A percentile compares a stretch with the other conserved stretches of the same genome.
These are phyloP conservation scores for Tulasnella sp. DNA, from an alignment of 768 basidiomycete genomes.

Conservation along the genomic window DNA sequence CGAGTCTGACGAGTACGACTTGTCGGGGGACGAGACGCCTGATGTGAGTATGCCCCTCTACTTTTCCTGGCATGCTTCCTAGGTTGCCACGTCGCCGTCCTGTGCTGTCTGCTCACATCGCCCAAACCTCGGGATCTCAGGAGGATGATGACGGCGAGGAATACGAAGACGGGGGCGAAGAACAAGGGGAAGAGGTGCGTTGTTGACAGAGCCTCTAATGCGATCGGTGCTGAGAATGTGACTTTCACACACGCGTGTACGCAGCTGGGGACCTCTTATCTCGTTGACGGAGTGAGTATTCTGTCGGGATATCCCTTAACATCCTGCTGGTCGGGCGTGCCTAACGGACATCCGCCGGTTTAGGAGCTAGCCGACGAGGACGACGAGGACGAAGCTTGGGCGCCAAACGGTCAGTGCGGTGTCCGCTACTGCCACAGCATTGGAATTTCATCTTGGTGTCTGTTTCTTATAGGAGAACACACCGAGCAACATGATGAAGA, in stretches of 20 bases:
- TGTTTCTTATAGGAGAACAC: neutral
- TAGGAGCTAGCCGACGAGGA: slow-evolving; percentile 11
- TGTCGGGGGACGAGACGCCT: neutral
- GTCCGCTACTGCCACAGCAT: neutral
- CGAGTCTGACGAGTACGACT: neutral
- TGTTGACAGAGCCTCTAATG: neutral
- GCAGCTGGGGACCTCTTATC: neutral
- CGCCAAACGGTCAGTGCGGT: neutral
- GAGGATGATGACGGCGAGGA: neutral
- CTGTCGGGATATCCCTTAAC: neutral
- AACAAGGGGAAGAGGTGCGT: neutral
- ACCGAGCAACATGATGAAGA: neutral
- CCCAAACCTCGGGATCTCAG: neutral
- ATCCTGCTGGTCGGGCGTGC: neutral
- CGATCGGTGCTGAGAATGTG: neutral
- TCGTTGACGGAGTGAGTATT: neutral
- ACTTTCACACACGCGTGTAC: neutral
- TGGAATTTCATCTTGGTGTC: neutral
- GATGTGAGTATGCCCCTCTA: neutral
- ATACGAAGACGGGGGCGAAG: neutral
- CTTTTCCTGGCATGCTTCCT: neutral
- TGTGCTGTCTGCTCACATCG: neutral
- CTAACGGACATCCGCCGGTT: neutral
- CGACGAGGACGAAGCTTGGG: slow-evolving; percentile 8
- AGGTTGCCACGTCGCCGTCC: neutral